Evolutionary conservation across 495 filamentous ascomycete genomes (phyloP), one percentile per base, ranked within the genome.

Genomic region (Podospora appendiculata): DNA sequence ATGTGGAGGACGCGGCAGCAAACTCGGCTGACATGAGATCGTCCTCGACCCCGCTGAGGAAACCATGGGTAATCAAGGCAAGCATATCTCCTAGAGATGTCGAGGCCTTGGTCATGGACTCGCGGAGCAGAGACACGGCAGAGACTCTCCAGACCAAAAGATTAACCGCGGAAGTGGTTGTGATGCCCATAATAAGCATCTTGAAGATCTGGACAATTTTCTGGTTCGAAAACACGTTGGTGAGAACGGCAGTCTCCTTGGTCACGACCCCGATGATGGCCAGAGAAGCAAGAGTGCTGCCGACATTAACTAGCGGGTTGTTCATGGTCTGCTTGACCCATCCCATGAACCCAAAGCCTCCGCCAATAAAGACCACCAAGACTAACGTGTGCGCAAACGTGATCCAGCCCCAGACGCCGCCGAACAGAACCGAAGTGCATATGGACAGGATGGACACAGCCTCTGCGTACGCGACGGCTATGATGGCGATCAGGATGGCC

Each of bases 221-320:
- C 32, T 81, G 82, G 55, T 88, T 78, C 0, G 86, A 88, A 60
- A 96, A 86, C 38, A 84, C 81, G 4, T 84, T 88, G 25, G 75
- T 80, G 62, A 95, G 88, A 2, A 96, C 83, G 1, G 87, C 79
- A 52, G 88, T 90, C 67, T 97, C 93, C 67, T 94, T 96, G 3
- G 93, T 96, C 56, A 96, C 69, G 39, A 96, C 80, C 2, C 88
- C 93, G 63, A 96, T 96, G 45, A 93, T 90, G 18, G 89, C 86
- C 18, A 97, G 81, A n/a, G 87, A 88, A 2, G 93, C 81, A 54
- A 97, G 72, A 18, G 90, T 95, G 64, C 88, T 92, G 17, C 89
- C 90, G 38, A 95, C 89, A 60, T 90, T 92, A 50, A 96, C 90
- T 14, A 96, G 70, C 8, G 93, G 91, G 64, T 92, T 83, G 33